These are phyloP conservation scores for Brachypodium distachyon DNA, from an alignment of 202 grass and related monocot species.

Conservation along the genomic window DNA sequence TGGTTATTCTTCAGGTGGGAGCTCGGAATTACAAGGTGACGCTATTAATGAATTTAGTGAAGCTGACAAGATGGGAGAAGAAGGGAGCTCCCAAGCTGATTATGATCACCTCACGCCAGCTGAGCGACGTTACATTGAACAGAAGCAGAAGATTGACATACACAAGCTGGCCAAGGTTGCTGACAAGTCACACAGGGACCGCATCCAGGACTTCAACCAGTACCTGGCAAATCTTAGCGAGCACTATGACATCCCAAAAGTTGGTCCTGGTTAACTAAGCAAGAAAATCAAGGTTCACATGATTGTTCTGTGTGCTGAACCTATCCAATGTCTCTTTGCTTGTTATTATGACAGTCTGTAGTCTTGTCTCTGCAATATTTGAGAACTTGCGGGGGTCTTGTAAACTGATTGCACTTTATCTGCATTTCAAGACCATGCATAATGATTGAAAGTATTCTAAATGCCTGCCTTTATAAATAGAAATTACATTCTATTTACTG, in stretches of 20 bases:
- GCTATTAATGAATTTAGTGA: conserved; percentile 29
- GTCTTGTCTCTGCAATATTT: background rate
- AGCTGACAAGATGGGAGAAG: conserved; percentile 38
- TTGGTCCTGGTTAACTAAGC: conserved; percentile 73
- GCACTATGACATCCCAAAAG: conserved; percentile 97
- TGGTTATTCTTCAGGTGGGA: conserved; percentile 40
- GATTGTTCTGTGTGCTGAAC: background rate
- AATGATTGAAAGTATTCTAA: background rate
- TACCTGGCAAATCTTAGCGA: conserved; percentile 92
- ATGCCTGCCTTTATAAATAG: background rate
- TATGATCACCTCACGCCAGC: conserved; percentile 68
- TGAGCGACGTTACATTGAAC: conserved; percentile 74
- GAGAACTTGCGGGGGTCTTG: background rate
- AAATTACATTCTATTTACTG: too few species aligned
- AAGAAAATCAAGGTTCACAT: background rate
- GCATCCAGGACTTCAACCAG: conserved; percentile 92
- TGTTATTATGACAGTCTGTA: background rate
- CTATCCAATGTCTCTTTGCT: background rate
- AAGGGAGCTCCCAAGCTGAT: conserved; percentile 30
- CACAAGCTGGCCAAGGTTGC: conserved; percentile 67
- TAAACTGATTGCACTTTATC: background rate
- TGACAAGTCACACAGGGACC: conserved; percentile 89
- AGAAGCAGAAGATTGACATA: conserved; percentile 70
- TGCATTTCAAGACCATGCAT: background rate
- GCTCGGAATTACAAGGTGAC: conserved; percentile 45